These are phyloP conservation scores for Cyclotella distinguenda DNA, from an alignment of 108 stramenopile genomes.

Conservation along the genomic window DNA sequence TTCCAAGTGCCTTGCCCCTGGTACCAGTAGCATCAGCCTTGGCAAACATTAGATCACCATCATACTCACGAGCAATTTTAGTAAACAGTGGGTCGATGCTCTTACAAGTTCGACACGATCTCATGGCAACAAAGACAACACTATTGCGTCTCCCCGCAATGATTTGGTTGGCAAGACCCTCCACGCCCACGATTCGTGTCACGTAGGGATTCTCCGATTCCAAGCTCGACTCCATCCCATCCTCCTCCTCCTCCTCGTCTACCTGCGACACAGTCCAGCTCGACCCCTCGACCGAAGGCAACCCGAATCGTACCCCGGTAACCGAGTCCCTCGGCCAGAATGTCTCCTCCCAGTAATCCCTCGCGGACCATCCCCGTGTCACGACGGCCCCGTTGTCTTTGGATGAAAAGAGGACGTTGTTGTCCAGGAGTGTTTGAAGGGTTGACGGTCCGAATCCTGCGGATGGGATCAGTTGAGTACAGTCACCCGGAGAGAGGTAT, in stretches of 20 bases:
- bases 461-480: slow-evolving; percentile 48
- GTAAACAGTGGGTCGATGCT: slow-evolving; percentile 61
- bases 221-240: slow-evolving; percentile 11
- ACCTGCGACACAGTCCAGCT: slow-evolving; percentile 46
- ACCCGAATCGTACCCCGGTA: slow-evolving; percentile 68
- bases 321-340: slow-evolving; percentile 80
- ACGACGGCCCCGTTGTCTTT: slow-evolving; percentile 32
- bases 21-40: slow-evolving; percentile 71
- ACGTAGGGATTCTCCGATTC: slow-evolving; percentile 63
- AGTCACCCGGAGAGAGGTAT: slow-evolving; percentile 18
- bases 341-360: slow-evolving; percentile 80
- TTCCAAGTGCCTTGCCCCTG: slow-evolving; percentile 64
- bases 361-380: slow-evolving; percentile 67
- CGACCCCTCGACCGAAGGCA: slow-evolving; percentile 62
- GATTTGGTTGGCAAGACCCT: slow-evolving; percentile 59
- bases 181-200: slow-evolving; percentile 53
- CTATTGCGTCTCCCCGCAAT: slow-evolving; percentile 46
- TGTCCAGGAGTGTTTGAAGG: slow-evolving; percentile 60
- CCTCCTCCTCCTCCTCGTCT: slow-evolving; percentile 34
- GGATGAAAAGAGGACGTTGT: slow-evolving; percentile 52
- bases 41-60: slow-evolving; percentile 62
- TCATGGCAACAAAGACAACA: slow-evolving; percentile 75
- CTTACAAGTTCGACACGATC: slow-evolving; percentile 80
- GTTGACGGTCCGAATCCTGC: slow-evolving; percentile 55
- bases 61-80: slow-evolving; percentile 62